These are phyloP conservation scores for Nissolia schottii DNA, from an alignment of 306 rosid genomes.

Conservation along the genomic window DNA sequence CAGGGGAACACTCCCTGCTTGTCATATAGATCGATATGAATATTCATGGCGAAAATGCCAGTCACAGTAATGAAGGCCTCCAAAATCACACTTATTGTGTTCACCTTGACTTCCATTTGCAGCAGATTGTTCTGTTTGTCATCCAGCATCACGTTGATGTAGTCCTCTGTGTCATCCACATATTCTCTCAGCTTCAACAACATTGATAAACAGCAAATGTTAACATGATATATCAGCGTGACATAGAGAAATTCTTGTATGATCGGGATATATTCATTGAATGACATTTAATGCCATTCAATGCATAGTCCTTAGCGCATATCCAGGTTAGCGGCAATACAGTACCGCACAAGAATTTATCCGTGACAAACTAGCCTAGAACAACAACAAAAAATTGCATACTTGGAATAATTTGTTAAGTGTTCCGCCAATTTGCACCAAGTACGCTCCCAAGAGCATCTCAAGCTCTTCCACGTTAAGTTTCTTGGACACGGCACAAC, in stretches of 20 bases:
- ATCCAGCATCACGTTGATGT: conserved; percentile 86
- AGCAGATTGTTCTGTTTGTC: conserved; percentile 84
- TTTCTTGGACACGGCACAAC: conserved; percentile 36
- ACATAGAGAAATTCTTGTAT: no score
- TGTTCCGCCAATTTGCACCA: conserved; percentile 84
- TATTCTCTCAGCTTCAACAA: conserved; percentile 66
- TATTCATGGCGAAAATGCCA: conserved; percentile 70
- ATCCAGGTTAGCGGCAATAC: no score
- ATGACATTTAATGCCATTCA: no score
- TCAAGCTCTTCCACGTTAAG: conserved; percentile 78
- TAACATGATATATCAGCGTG: not conserved
- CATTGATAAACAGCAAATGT: not conserved
- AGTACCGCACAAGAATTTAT: no score
- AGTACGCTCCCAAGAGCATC: conserved; percentile 87
- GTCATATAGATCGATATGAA: conserved; percentile 43
- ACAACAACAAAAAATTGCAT: not conserved
- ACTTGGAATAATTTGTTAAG: conserved; percentile 44
- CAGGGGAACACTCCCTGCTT: conserved; percentile 38
- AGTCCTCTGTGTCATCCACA: conserved; percentile 86
- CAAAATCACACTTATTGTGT: conserved; percentile 59
- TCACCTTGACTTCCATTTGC: conserved; percentile 70
- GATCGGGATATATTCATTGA: no score
- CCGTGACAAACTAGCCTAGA: no score
- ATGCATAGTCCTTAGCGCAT: no score
- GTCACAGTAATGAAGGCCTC: conserved; percentile 59